Percentiles rank a stretch among this genome's conserved stretches.
Evolutionary conservation across 106 monocot species (phyloP).

Genomic region (Narthecium ossifragum): DNA sequence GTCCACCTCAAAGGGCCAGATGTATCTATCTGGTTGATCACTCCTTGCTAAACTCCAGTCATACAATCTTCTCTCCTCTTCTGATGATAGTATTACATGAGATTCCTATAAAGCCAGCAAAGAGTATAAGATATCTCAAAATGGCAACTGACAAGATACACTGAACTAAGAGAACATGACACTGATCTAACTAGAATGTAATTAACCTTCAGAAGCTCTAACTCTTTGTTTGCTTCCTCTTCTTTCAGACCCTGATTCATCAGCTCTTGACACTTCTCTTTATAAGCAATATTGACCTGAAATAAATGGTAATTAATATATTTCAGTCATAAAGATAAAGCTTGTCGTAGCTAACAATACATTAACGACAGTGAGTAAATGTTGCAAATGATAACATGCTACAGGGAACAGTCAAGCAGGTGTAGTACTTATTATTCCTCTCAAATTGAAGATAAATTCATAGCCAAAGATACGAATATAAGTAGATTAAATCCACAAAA

Average conservation of each 20-base stretch:
- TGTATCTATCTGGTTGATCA: constrained; percentile 71
- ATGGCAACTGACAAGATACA: not conserved
- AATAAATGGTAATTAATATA: not conserved
- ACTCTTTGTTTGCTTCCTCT: constrained; percentile 36
- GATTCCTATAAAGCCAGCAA: constrained; percentile 49
- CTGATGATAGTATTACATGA: constrained; percentile 68
- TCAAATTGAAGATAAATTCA: no score
- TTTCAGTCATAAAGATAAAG: no score
- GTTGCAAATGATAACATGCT: no score
- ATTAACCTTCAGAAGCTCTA: constrained; percentile 66
- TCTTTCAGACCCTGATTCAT: constrained; percentile 49
- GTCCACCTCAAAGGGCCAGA: constrained; percentile 83
- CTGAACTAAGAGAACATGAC: no score
- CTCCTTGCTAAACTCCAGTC: constrained; percentile 86
- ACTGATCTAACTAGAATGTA: not conserved
- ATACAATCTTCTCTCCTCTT: constrained; percentile 86
- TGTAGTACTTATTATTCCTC: no score
- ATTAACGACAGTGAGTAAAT: no score
- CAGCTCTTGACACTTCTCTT: constrained; percentile 66
- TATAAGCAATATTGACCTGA: constrained; percentile 56
- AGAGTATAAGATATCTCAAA: not conserved
- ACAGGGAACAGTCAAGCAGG: no score
- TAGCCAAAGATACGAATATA: no score
- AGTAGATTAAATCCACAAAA: no score
- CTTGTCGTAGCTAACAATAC: no score